phyloP scores from a whole-genome alignment of 2,329 filamentous ascomycete genomes.

The Ceratocystis smalleyi region DNA sequence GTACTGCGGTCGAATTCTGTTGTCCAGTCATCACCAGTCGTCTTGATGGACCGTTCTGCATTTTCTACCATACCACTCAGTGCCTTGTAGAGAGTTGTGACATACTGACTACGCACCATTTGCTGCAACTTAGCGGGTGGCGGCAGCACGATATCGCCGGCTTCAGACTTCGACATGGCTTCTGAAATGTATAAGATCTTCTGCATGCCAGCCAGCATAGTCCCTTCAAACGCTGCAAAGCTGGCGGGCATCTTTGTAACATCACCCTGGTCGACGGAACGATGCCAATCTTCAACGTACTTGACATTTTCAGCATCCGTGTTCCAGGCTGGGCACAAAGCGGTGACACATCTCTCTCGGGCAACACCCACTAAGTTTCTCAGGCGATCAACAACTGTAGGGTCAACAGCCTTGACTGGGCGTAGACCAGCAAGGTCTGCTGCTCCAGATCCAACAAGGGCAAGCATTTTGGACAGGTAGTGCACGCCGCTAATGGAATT shows the following conservation, averaged over 20 bases:
- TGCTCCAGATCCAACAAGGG: conserved; percentile 70
- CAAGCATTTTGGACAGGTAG: conserved; percentile 69
- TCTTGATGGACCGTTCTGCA: conserved; percentile 59
- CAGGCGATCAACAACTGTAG: conserved; percentile 52
- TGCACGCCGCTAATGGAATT: conserved; percentile 87
- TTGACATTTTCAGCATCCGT: conserved; percentile 87
- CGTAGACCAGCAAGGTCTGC: conserved; percentile 68
- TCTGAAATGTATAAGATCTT: conserved; percentile 90
- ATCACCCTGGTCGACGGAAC: conserved; percentile 65
- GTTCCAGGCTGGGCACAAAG: conserved; percentile 82
- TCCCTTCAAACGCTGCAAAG: conserved; percentile 73
- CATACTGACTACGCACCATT: conserved; percentile 82
- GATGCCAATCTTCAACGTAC: conserved; percentile 83
- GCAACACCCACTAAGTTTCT: conserved; percentile 60
- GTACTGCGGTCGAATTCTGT: conserved; percentile 28
- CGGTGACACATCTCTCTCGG: conserved; percentile 71
- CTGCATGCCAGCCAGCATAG: conserved; percentile 73
- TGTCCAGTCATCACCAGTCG: conserved; percentile 47
- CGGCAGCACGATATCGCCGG: conserved; percentile 64
- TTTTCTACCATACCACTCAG: conserved; percentile 95
- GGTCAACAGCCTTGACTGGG: conserved; percentile 43
- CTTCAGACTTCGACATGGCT: conserved; percentile 57
- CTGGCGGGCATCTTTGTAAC: conserved; percentile 80
- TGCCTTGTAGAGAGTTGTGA: conserved; percentile 84
- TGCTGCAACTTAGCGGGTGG: conserved; percentile 78